Conservation (phyloP, 1,139 yeast genomes). For the Candida smagusa region DNA sequence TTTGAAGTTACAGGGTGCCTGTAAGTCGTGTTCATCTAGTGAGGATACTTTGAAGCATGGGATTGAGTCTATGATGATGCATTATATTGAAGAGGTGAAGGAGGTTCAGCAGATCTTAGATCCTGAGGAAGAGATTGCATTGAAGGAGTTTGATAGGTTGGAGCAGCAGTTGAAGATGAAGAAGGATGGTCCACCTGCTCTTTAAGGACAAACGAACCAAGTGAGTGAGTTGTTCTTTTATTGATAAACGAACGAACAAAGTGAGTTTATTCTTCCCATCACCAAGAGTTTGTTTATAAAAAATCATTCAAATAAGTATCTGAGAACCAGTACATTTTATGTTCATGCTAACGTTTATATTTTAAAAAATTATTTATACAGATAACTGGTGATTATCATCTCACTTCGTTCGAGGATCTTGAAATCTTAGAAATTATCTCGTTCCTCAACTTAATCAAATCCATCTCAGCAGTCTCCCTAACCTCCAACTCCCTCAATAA, state of each 20-base stretch:
- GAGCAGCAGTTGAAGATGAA: slow-evolving; percentile 36
- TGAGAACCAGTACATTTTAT: not conserved
- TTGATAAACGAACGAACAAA: no score
- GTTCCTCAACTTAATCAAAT: slow-evolving; percentile 16
- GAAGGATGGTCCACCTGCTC: not conserved
- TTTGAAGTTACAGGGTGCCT: slow-evolving; percentile 77
- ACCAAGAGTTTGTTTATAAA: no score
- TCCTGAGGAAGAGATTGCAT: slow-evolving; percentile 49
- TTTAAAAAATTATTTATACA: not conserved
- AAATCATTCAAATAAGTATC: no score
- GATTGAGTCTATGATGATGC: slow-evolving; percentile 79
- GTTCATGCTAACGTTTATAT: not conserved
- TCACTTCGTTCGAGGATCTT: not conserved
- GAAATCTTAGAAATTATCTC: slow-evolving; percentile 1
- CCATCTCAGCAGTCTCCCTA: slow-evolving; percentile 21
- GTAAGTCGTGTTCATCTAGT: slow-evolving; percentile 74
- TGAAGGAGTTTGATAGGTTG: slow-evolving; percentile 69
- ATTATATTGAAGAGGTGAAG: slow-evolving; percentile 77
- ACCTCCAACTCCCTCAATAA: slow-evolving; percentile 31
- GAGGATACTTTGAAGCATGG: slow-evolving; percentile 79
- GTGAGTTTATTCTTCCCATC: no score
- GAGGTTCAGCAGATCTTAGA: slow-evolving; percentile 66
- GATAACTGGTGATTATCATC: slow-evolving; percentile 1
- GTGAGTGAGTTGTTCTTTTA: no score
- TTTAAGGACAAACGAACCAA: no score